Evolutionary conservation across 2,329 filamentous ascomycete species (phyloP).

Genomic region (Botryosphaeria dothidea): DNA sequence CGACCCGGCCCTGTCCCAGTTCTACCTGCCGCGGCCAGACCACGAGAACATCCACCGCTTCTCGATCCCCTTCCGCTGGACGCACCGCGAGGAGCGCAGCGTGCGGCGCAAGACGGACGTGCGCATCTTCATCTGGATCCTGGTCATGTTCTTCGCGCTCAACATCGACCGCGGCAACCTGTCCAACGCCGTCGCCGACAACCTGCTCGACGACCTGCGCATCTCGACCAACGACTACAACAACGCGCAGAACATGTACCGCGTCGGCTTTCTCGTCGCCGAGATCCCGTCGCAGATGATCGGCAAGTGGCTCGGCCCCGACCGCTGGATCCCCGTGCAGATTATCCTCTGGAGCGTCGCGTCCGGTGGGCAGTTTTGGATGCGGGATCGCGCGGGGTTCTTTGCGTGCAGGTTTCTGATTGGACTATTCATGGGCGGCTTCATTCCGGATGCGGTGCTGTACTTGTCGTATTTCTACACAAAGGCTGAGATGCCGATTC

Average conservation of each 20-base stretch:
- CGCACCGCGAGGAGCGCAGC: slow-evolving; percentile 55
- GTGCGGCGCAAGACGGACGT: slow-evolving; percentile 57
- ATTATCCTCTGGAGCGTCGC: slow-evolving; percentile 62
- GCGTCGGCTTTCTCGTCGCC: slow-evolving; percentile 70
- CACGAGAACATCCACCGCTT: slow-evolving; percentile 63
- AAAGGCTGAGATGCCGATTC: slow-evolving; percentile 59
- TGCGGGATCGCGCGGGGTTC: slow-evolving; percentile 24
- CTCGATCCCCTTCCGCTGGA: slow-evolving; percentile 59
- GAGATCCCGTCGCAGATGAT: slow-evolving; percentile 50
- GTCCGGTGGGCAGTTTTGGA: slow-evolving; percentile 48
- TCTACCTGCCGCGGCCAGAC: slow-evolving; percentile 58
- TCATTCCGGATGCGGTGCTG: slow-evolving; percentile 64
- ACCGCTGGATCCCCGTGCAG: slow-evolving; percentile 60
- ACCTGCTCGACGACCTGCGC: slow-evolving; percentile 33
- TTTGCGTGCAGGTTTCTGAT: slow-evolving; percentile 45
- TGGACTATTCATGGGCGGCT: slow-evolving; percentile 55
- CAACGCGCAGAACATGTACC: slow-evolving; percentile 61
- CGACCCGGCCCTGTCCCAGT: slow-evolving; percentile 53
- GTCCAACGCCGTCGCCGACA: slow-evolving; percentile 37
- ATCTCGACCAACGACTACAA: slow-evolving; percentile 42
- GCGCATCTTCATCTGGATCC: slow-evolving; percentile 53
- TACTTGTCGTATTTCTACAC: slow-evolving; percentile 66
- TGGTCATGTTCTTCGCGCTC: slow-evolving; percentile 56
- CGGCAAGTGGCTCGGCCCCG: slow-evolving; percentile 48
- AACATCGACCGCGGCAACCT: slow-evolving; percentile 55